Evolutionary conservation across 1,284 basidiomycete genomes (phyloP).

Genomic region (Phenoliferia sp.): DNA sequence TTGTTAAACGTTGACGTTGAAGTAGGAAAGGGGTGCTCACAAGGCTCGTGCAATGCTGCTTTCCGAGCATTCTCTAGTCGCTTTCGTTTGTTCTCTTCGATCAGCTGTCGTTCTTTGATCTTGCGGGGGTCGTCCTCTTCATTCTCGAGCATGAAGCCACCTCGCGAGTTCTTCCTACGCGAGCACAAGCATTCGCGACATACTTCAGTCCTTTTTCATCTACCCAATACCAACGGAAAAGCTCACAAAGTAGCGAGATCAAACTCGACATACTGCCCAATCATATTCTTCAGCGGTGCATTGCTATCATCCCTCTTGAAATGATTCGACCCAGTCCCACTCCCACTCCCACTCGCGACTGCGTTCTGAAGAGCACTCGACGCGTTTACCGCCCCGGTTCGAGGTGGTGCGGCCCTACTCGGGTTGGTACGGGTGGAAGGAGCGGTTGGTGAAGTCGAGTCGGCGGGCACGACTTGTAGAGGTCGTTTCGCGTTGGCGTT

Average conservation of each 20-base stretch:
- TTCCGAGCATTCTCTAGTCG: conserved; percentile 33
- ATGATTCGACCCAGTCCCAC: conserved; percentile 8
- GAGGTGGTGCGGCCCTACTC: conserved; percentile 2
- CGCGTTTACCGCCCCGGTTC: not conserved
- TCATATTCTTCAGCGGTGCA: conserved; percentile 25
- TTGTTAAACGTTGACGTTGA: not conserved
- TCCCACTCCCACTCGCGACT: conserved; percentile 28
- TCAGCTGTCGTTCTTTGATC: conserved; percentile 32
- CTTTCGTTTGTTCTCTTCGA: conserved; percentile 34
- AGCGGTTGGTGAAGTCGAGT: conserved; percentile 58
- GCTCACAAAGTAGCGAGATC: conserved; percentile 68
- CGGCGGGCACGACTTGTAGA: conserved; percentile 50
- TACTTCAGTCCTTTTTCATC: not conserved
- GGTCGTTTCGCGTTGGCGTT: conserved; percentile 60
- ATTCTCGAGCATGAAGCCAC: conserved; percentile 83
- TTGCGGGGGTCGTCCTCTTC: conserved; percentile 46
- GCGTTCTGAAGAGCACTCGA: conserved; percentile 36
- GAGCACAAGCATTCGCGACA: not conserved
- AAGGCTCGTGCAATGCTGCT: conserved; percentile 17
- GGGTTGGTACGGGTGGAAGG: conserved; percentile 20
- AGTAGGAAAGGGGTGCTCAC: conserved; percentile 5
- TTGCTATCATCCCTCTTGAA: conserved; percentile 18
- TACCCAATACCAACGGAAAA: not conserved
- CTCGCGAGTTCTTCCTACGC: conserved; percentile 64
- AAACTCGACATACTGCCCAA: conserved; percentile 51